Conservation (phyloP, 257 asterid species). For the Solanum chilense region DNA sequence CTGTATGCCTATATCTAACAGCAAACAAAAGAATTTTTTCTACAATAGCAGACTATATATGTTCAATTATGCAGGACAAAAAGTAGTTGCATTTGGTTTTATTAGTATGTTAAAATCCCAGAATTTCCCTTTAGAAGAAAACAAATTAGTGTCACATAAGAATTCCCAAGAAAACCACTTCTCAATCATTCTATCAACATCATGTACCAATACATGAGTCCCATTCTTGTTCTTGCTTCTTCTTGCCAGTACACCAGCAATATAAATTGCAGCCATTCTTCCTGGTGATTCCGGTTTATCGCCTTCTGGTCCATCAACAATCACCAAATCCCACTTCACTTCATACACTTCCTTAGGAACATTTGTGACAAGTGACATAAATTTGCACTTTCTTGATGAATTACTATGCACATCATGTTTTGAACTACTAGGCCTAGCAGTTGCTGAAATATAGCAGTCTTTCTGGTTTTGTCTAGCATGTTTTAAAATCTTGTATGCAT, state of each 20-base stretch:
- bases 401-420: neutral
- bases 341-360: slow-evolving; percentile 40
- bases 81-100: slow-evolving; percentile 32
- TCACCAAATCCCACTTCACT: slow-evolving; percentile 52
- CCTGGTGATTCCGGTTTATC: slow-evolving; percentile 52
- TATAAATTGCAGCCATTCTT: slow-evolving; percentile 71
- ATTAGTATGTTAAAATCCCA: slow-evolving; percentile 43
- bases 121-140: slow-evolving; percentile 74
- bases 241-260: slow-evolving; percentile 59
- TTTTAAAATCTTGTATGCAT: slow-evolving; percentile 56
- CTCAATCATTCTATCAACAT: slow-evolving; percentile 63
- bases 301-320: slow-evolving; percentile 81
- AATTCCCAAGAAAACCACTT: slow-evolving; percentile 90
- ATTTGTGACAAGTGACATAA: slow-evolving; percentile 14
- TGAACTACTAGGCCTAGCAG: neutral
- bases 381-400: slow-evolving; percentile 31
- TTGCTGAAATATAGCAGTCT: slow-evolving; percentile 15
- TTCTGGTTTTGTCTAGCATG: slow-evolving; percentile 38
- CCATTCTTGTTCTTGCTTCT: slow-evolving; percentile 31
- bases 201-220: slow-evolving; percentile 57
- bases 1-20: neutral
- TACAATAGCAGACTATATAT: neutral
- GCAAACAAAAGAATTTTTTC: neutral
- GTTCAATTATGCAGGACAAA: slow-evolving; percentile 19
- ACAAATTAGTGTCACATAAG: slow-evolving; percentile 61